Evolutionary conservation across 352 stramenopile species (phyloP), one percentile per base, ranked within the genome.

Genomic region (Phytophthora pinifolia): DNA sequence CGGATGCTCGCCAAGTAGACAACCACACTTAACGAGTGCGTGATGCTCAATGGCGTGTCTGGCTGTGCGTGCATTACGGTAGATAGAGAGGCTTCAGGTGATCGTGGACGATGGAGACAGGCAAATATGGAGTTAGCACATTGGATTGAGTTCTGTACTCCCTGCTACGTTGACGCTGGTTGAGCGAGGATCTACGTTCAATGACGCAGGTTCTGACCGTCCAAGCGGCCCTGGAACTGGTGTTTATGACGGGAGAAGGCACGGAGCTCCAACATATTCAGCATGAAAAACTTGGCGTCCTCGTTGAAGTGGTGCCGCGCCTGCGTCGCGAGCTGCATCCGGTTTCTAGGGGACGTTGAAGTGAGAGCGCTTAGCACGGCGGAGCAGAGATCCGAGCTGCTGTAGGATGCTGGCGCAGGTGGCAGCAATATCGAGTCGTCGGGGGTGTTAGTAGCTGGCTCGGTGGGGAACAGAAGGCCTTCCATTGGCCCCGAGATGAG

Each of bases 1-100:
- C 62, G 56, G 10, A 88, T 93, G 83, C 71, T 92, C 15, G 57
- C 48, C 71, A 81, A 79, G 65, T 66, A 69, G 35, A 12, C 31
- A 39, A 5, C 37, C 20, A 44, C 30, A 59, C 6, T 6, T 32
- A 14, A 8, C 41, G 14, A 14, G 25, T 8, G 5, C 13, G 13
- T 15, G 9, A 32, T 17, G 17, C 13, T 47, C 41, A 14, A 47
- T 34, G 32, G 20, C 8, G 14, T 2, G 32, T n/a, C n/a, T 14
- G 32, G 29, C n/a, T 14, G 17, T 31, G 43, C 4, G 25, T 29
- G 25, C 25, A 29, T 29, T 29, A 6, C 25, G 25, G 25, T 29
- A 29, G 25, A 29, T 29, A 29, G 25, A 29, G 25, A 29, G 0
- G 8, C 25, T 29, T 29, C 39, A 15, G 33, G n/a, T 38, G 2